phyloP scores from a whole-genome alignment of 2,329 filamentous ascomycete genomes.

The Escovopsis sp. region DNA sequence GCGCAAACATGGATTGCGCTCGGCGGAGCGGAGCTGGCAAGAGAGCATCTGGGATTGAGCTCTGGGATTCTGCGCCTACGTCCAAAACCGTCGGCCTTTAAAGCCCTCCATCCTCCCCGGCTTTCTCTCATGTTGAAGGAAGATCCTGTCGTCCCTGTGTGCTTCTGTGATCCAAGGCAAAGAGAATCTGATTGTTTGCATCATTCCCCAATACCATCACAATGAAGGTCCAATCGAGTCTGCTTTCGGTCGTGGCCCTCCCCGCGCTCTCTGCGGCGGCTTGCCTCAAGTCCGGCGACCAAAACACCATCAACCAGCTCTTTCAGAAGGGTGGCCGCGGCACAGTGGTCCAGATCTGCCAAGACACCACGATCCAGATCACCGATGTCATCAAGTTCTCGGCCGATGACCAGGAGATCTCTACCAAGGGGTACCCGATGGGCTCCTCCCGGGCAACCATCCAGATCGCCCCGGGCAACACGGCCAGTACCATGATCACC shows the following conservation, averaged over 20 bases:
- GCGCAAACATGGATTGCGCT: too few relatives aligned
- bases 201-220: too few relatives aligned
- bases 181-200: too few relatives aligned
- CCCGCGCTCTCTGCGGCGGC: slow-evolving; percentile 1
- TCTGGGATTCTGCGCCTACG: too few relatives aligned
- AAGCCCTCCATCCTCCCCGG: too few relatives aligned
- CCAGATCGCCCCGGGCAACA: slow-evolving; percentile 10
- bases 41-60: too few relatives aligned
- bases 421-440: slow-evolving; percentile 13
- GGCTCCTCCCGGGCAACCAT: slow-evolving; percentile 11
- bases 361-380: slow-evolving; percentile 8
- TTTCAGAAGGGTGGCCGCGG: slow-evolving; percentile 8
- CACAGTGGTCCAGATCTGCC: slow-evolving; percentile 10
- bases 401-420: slow-evolving; percentile 13
- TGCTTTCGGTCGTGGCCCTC: slow-evolving; percentile 1
- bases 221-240: slow-evolving; percentile 1
- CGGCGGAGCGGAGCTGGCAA: too few relatives aligned
- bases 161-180: too few relatives aligned
- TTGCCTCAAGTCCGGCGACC: slow-evolving; percentile 10
- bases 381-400: slow-evolving; percentile 9
- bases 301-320: slow-evolving; percentile 9
- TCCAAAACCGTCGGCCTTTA: too few relatives aligned
- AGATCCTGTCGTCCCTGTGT: too few relatives aligned
- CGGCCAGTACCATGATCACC: slow-evolving; percentile 9
- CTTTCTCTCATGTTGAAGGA: too few relatives aligned